Evolutionary conservation across 2,329 filamentous ascomycete species (phyloP).

Genomic region (Fusarium redolens): DNA sequence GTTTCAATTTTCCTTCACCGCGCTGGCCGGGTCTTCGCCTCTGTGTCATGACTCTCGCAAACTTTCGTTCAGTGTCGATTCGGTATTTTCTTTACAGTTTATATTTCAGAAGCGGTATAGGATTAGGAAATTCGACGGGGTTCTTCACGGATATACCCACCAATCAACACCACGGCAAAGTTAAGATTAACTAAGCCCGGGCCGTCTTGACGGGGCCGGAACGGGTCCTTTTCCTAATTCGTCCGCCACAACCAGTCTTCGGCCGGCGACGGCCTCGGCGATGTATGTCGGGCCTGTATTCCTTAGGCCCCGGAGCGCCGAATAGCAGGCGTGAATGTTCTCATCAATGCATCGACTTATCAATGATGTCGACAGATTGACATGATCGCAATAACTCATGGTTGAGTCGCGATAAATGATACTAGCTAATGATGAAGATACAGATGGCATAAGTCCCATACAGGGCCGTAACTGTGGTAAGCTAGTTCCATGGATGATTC

Average conservation of each 20-base stretch:
- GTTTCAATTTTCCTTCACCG: constrained; percentile 16
- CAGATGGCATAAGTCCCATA: background rate
- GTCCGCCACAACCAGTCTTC: constrained; percentile 8
- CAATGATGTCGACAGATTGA: background rate
- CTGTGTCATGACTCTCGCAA: constrained; percentile 24
- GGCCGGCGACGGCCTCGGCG: constrained; percentile 27
- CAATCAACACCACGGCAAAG: constrained; percentile 10
- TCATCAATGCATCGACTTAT: background rate
- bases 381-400: background rate
- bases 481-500: constrained; percentile 2
- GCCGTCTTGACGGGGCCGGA: constrained; percentile 31
- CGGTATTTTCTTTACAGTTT: background rate
- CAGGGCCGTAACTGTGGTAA: constrained; percentile 7
- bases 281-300: background rate
- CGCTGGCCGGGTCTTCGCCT: background rate
- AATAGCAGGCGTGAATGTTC: background rate
- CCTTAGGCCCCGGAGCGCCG: background rate
- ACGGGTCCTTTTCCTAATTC: constrained; percentile 30
- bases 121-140: constrained; percentile 8
- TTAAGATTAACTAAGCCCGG: constrained; percentile 28
- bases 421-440: background rate
- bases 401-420: background rate
- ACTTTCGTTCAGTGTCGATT: background rate
- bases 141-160: constrained; percentile 4
- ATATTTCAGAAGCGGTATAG: constrained; percentile 22